A percentile compares a stretch with the other conserved stretches of the same genome.
These are phyloP conservation scores for Papilionanthe hybrid DNA, from an alignment of 116 monocot genomes.

Conservation along the genomic window DNA sequence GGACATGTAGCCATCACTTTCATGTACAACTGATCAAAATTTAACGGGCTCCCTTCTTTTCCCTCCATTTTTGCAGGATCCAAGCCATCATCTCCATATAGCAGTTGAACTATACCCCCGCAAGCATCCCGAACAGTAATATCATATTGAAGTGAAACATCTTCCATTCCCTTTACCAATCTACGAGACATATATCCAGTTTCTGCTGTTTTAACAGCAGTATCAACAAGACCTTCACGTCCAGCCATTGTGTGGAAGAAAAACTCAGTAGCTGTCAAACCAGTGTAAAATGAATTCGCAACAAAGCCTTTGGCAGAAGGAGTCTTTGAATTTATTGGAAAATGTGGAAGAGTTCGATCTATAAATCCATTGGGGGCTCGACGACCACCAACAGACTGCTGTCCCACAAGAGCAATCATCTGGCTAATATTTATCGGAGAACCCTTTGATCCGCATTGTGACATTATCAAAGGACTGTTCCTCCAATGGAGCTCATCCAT, in stretches of 20 bases:
- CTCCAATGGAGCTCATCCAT: conserved; percentile 89
- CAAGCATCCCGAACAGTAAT: conserved; percentile 83
- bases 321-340: conserved; percentile 73
- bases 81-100: conserved; percentile 98
- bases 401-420: conserved; percentile 97
- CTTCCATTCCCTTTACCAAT: conserved; percentile 94
- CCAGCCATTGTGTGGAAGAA: conserved; percentile 99
- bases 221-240: conserved; percentile 97
- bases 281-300: conserved; percentile 97
- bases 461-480: conserved; percentile 98
- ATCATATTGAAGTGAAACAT: conserved; percentile 81
- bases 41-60: conserved; percentile 69
- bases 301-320: conserved; percentile 98
- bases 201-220: conserved; percentile 99
- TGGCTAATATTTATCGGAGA: conserved; percentile 93
- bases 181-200: conserved; percentile 99
- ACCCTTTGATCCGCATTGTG: conserved; percentile 98
- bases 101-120: conserved; percentile 73
- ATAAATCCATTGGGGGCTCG: conserved; percentile 98
- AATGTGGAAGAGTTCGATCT: conserved; percentile 93
- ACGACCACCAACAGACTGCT: conserved; percentile 95
- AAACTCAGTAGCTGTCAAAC: conserved; percentile 96
- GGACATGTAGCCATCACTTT: conserved; percentile 94
- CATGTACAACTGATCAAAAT: conserved; percentile 78
- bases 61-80: conserved; percentile 99